Percentiles rank a stretch among this genome's conserved stretches.
Evolutionary conservation across 805 yeast genomes (phyloP).

Genomic region (Pichia ethanolica): DNA sequence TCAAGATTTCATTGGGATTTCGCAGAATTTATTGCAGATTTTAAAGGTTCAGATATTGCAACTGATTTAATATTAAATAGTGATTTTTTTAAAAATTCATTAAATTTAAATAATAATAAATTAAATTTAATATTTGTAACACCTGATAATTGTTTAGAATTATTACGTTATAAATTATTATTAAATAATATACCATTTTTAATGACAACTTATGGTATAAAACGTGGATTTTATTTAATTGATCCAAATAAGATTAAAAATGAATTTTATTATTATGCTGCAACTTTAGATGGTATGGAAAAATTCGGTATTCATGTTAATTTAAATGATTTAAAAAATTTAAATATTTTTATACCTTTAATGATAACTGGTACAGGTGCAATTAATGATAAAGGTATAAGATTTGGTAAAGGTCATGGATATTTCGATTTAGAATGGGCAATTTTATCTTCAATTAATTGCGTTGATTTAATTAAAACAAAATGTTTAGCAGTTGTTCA

Average conservation of each 20-base stretch:
- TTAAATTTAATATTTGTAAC: constrained; percentile 21
- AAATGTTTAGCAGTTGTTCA: constrained; percentile 26
- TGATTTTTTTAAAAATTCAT: neutral
- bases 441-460: constrained; percentile 22
- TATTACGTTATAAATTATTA: constrained; percentile 19
- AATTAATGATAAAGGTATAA: constrained; percentile 23
- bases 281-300: constrained; percentile 28
- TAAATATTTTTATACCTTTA: constrained; percentile 14
- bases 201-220: constrained; percentile 27
- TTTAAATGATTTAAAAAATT: constrained; percentile 13
- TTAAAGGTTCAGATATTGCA: constrained; percentile 23
- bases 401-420: constrained; percentile 29
- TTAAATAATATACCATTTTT: constrained; percentile 21
- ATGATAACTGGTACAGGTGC: constrained; percentile 30
- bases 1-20: constrained; percentile 25
- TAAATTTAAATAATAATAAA: neutral
- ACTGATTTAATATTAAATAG: constrained; percentile 12
- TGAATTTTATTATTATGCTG: constrained; percentile 17
- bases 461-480: constrained; percentile 14
- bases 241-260: constrained; percentile 20
- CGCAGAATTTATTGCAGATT: constrained; percentile 28
- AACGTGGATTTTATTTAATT: constrained; percentile 23
- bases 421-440: constrained; percentile 29
- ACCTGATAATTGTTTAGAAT: constrained; percentile 27
- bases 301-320: constrained; percentile 17